Conservation (phyloP, 2,329 filamentous ascomycete species). For the Ceratocystis eucalypticola region DNA sequence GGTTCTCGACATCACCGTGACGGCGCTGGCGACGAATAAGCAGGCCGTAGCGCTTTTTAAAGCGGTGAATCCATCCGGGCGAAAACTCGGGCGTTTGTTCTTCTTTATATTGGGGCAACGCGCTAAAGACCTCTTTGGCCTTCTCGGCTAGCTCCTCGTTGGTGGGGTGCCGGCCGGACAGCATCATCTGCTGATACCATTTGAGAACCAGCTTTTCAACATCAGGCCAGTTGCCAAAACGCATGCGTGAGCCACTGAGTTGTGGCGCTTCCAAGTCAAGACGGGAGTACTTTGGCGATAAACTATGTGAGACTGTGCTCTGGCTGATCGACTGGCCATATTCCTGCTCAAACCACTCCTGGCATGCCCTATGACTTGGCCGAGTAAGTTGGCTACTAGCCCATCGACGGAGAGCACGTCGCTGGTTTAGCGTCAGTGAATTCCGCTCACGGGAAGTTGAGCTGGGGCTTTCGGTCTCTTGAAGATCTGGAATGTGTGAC, state of each 20-base stretch:
- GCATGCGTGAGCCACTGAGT: constrained; percentile 47
- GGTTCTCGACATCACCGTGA: constrained; percentile 35
- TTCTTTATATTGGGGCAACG: constrained; percentile 47
- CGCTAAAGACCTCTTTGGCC: constrained; percentile 44
- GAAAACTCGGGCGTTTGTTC: constrained; percentile 48
- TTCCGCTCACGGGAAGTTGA: constrained; percentile 36
- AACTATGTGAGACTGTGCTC: constrained; percentile 48
- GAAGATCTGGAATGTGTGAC: not conserved
- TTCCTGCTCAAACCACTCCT: constrained; percentile 47
- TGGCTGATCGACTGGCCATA: constrained; percentile 49
- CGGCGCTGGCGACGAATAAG: constrained; percentile 44
- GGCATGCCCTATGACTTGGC: constrained; percentile 48
- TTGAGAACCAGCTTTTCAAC: constrained; percentile 45
- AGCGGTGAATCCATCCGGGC: constrained; percentile 50
- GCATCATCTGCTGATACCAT: constrained; percentile 41
- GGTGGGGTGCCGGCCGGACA: constrained; percentile 42
- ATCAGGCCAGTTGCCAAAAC: constrained; percentile 51
- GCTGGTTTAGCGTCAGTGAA: constrained; percentile 48
- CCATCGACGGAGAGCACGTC: constrained; percentile 46
- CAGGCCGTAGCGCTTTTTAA: constrained; percentile 50
- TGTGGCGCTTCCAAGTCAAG: constrained; percentile 46
- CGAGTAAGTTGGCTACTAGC: constrained; percentile 42
- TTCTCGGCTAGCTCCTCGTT: constrained; percentile 51
- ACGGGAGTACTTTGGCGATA: constrained; percentile 48
- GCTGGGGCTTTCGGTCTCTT: not conserved